Base-by-base conservation (phyloP, 1,284 basidiomycete species). In the Rhodotorula sp. region DNA sequence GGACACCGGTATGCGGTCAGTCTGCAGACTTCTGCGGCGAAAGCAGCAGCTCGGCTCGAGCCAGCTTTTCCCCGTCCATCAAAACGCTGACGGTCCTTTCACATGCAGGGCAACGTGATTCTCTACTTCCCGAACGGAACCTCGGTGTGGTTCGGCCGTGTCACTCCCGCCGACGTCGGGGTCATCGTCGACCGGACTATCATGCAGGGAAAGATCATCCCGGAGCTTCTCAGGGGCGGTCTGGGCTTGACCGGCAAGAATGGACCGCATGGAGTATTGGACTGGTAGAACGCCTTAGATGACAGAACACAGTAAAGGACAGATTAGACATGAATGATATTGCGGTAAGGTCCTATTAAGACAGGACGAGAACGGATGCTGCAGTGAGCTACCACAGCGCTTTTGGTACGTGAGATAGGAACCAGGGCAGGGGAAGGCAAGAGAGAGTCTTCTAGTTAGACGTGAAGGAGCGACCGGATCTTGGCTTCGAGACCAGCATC, bases 141-240 rank as follows among this genome's bases (percentile, higher is more conserved):
- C 0, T 62, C 89, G 59, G 85, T 96, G 39, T 95, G 93, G 88
- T 97, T 97, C 79, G 95, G 94, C n/a, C 89, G 95, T 48, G 92
- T 96, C 3, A 89, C 90, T 52, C 89, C 93, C 16, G 90, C 93
- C 79, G 90, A 95, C 78, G 89, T 93, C 60, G 90, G 91, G 61
- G 86, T 89, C 8, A 90, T 97, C 65, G 93, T 79, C 56, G 86
- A 88, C 78, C 89, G 92, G 77, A 97, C 94, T 14, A 88, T 97
- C 68, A 85, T 93, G 68, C 85, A 87, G 20, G 94, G 94, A 5
- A 87, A 89, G 79, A 85, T 97, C 58, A 86, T 97, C 21, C 89
- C 92, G 1, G 87, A 89, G 16, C 85, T 97, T 18, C 85, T 97
- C 60, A 87, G 94, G 10, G 92, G 91, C 18, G 94, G 92, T 3